phyloP scores from a whole-genome alignment of 140 eudicot genomes.

The Stevia rebaudiana region DNA sequence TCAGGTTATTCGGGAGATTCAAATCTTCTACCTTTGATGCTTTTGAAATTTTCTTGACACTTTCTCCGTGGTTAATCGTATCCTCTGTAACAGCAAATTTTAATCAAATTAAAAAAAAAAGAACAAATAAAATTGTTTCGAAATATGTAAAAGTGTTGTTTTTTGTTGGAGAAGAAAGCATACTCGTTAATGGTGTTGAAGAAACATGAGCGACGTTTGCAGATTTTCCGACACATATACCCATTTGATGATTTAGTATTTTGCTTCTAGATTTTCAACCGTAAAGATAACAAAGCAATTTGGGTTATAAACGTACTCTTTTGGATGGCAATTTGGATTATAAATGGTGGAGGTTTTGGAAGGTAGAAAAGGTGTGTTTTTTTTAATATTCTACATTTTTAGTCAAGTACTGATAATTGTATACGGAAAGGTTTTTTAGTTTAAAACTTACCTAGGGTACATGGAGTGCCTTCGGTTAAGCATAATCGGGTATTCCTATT shows the following conservation, averaged over 20 bases:
- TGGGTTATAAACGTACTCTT: conserved; percentile 7
- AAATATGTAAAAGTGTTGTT: neutral
- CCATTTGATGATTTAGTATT: conserved; percentile 33
- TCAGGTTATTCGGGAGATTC: conserved; percentile 30
- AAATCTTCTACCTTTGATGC: conserved; percentile 24
- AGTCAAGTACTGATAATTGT: conserved; percentile 20
- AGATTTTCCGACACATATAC: conserved; percentile 53
- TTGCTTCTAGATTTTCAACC: neutral
- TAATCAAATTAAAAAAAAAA: neutral
- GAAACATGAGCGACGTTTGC: conserved; percentile 72
- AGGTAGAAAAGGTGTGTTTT: neutral
- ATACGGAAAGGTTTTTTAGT: no score
- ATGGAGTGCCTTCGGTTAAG: no score
- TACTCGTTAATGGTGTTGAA: conserved; percentile 57
- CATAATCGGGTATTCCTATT: no score
- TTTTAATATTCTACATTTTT: conserved; percentile 19
- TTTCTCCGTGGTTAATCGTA: neutral
- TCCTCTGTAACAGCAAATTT: conserved; percentile 28
- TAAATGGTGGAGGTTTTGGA: conserved; percentile 30
- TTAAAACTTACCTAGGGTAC: no score
- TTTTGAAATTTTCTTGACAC: conserved; percentile 21
- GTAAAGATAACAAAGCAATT: neutral
- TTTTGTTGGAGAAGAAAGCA: conserved; percentile 6
- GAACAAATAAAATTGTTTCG: neutral
- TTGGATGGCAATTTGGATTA: conserved; percentile 4